A percentile compares a stretch with the other conserved stretches of the same genome.
These are phyloP conservation scores for Xylaria intraflava DNA, from an alignment of 495 filamentous ascomycete genomes.

Conservation along the genomic window DNA sequence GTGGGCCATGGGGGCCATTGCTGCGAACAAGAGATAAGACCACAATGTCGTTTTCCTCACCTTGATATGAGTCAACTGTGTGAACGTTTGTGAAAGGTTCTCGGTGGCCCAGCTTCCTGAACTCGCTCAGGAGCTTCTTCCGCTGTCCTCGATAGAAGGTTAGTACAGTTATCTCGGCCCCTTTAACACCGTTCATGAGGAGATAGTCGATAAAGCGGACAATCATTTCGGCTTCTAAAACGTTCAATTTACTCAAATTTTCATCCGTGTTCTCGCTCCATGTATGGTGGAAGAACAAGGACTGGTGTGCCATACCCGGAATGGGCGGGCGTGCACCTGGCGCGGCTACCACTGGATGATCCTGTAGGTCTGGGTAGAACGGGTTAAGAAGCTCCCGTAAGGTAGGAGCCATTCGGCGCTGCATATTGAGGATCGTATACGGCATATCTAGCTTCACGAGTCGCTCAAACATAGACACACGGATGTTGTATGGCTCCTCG, in stretches of 20 bases:
- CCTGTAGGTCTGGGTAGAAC: constrained; percentile 60
- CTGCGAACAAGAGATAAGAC: constrained; percentile 80
- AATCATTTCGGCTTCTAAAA: constrained; percentile 72
- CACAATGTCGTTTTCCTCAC: constrained; percentile 86
- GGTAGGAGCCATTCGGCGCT: constrained; percentile 67
- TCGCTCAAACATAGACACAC: constrained; percentile 50
- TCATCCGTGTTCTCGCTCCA: constrained; percentile 61
- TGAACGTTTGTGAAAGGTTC: constrained; percentile 55
- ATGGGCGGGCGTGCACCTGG: constrained; percentile 47
- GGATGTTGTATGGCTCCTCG: constrained; percentile 58
- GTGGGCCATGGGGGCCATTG: constrained; percentile 15
- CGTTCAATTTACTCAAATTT: constrained; percentile 65
- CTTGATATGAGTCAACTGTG: constrained; percentile 91
- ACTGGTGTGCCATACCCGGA: constrained; percentile 68
- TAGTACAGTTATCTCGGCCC: constrained; percentile 67
- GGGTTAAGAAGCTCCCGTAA: constrained; percentile 55
- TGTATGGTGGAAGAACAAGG: constrained; percentile 66
- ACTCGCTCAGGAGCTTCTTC: constrained; percentile 49
- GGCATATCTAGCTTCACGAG: constrained; percentile 62
- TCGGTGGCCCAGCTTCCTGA: constrained; percentile 46
- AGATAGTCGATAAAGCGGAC: constrained; percentile 67
- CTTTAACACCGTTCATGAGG: constrained; percentile 52
- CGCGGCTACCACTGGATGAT: constrained; percentile 61
- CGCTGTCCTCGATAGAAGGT: constrained; percentile 91
- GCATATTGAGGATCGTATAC: constrained; percentile 54